Conservation (phyloP, 352 stramenopile genomes). For the Globisporangium abappressorium region DNA sequence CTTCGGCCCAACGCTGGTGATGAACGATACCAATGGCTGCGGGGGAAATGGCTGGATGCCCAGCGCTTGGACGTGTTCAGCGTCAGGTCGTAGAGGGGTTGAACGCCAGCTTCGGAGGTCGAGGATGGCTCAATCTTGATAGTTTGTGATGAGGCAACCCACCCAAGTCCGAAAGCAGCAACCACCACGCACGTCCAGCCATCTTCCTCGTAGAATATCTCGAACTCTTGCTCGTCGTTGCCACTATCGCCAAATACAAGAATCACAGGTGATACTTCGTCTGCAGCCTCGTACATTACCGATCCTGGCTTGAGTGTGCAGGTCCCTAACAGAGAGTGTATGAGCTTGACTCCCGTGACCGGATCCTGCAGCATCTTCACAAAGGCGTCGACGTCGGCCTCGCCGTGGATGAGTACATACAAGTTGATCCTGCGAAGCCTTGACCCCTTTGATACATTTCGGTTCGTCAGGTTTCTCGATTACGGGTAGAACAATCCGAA, state of each 20-base stretch:
- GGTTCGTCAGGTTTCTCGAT: too few relatives aligned
- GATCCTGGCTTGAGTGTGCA: background rate
- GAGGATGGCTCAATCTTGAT: background rate
- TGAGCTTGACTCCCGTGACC: too few relatives aligned
- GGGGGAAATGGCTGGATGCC: background rate
- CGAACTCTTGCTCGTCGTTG: background rate
- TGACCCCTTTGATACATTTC: background rate
- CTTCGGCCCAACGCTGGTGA: background rate
- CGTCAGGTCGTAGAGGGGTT: background rate
- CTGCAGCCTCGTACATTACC: background rate
- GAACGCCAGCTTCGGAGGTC: background rate
- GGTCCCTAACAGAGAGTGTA: background rate
- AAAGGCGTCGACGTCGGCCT: background rate
- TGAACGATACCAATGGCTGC: background rate
- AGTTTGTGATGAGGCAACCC: background rate
- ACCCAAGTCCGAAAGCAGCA: background rate
- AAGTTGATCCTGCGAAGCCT: background rate
- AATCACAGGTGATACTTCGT: background rate
- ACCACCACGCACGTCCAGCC: background rate
- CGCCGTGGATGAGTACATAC: background rate
- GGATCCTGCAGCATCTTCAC: too few relatives aligned
- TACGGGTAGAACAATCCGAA: too few relatives aligned
- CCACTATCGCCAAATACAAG: background rate
- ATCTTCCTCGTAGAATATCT: background rate
- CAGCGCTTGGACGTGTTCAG: background rate